Percentiles rank a stretch among this genome's conserved stretches.
Conservation (phyloP, 2,329 filamentous ascomycete genomes). For the Leptosphaerulina australis region DNA sequence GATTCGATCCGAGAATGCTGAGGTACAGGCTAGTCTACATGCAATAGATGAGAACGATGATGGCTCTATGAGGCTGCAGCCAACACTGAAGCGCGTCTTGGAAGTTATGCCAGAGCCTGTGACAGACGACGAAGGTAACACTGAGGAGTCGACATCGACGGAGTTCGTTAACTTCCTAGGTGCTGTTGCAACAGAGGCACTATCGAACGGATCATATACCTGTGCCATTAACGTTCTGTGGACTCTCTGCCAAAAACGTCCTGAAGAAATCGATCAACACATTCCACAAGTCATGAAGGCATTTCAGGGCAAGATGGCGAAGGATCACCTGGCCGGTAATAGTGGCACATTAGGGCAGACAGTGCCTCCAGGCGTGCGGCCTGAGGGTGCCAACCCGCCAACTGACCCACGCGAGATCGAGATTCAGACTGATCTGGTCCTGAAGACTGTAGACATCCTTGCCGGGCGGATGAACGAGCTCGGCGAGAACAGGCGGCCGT, state of each 20-base stretch:
- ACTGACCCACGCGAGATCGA: slow-evolving; percentile 80
- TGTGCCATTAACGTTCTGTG: slow-evolving; percentile 92
- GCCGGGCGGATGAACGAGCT: slow-evolving; percentile 90
- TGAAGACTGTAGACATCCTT: slow-evolving; percentile 93
- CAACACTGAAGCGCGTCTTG: slow-evolving; percentile 80
- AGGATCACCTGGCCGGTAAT: slow-evolving; percentile 81
- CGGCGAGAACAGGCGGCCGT: slow-evolving; percentile 87
- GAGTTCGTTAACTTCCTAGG: slow-evolving; percentile 88
- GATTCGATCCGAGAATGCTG: slow-evolving; percentile 83
- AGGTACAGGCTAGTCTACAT: slow-evolving; percentile 92
- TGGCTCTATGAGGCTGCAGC: slow-evolving; percentile 65
- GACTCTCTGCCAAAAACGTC: slow-evolving; percentile 85
- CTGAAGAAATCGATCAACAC: slow-evolving; percentile 87
- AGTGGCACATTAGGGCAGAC: slow-evolving; percentile 51
- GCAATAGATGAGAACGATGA: slow-evolving; percentile 72
- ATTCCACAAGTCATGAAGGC: slow-evolving; percentile 90
- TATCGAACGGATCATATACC: slow-evolving; percentile 80
- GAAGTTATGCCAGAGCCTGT: slow-evolving; percentile 83
- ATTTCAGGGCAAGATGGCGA: slow-evolving; percentile 86
- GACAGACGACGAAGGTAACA: slow-evolving; percentile 83
- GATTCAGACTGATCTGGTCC: slow-evolving; percentile 86
- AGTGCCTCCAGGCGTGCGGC: slow-evolving; percentile 50
- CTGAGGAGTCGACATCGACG: slow-evolving; percentile 75
- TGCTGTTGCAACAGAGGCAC: slow-evolving; percentile 82
- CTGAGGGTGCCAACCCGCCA: slow-evolving; percentile 64